phyloP scores from a whole-genome alignment of 306 rosid genomes.

The Medicago arabica region DNA sequence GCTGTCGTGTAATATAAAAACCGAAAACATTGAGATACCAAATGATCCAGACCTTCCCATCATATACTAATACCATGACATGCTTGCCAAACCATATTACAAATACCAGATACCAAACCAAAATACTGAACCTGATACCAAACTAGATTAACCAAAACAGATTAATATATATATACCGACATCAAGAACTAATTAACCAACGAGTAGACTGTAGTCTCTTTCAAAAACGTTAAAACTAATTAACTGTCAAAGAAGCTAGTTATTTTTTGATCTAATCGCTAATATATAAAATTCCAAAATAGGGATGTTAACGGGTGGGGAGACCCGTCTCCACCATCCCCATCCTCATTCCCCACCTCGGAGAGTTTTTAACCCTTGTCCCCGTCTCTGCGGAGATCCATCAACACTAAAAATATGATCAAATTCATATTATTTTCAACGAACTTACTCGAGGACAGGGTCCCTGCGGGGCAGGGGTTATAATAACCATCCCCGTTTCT shows the following conservation, averaged over 20 bases:
- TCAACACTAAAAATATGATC: too few relatives aligned
- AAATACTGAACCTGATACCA: background rate
- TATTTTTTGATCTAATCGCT: background rate
- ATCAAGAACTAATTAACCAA: background rate
- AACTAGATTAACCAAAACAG: background rate
- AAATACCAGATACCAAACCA: background rate
- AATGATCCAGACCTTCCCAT: background rate
- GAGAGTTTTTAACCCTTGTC: too few relatives aligned
- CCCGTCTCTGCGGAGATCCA: too few relatives aligned
- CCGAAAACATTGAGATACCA: background rate
- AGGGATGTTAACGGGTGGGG: too few relatives aligned
- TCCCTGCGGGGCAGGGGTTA: too few relatives aligned
- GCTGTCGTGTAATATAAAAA: background rate
- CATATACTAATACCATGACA: background rate
- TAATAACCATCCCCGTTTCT: too few relatives aligned
- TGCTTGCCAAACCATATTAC: background rate
- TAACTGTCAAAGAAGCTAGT: background rate
- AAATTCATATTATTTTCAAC: too few relatives aligned
- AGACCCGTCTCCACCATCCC: too few relatives aligned
- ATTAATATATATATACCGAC: background rate
- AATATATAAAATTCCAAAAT: background rate
- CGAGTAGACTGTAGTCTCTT: background rate
- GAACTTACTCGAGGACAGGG: too few relatives aligned
- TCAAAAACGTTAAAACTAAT: background rate
- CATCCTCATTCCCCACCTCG: too few relatives aligned